Evolutionary conservation across 2,329 filamentous ascomycete species (phyloP).

Genomic region (Thelonectria blattea): DNA sequence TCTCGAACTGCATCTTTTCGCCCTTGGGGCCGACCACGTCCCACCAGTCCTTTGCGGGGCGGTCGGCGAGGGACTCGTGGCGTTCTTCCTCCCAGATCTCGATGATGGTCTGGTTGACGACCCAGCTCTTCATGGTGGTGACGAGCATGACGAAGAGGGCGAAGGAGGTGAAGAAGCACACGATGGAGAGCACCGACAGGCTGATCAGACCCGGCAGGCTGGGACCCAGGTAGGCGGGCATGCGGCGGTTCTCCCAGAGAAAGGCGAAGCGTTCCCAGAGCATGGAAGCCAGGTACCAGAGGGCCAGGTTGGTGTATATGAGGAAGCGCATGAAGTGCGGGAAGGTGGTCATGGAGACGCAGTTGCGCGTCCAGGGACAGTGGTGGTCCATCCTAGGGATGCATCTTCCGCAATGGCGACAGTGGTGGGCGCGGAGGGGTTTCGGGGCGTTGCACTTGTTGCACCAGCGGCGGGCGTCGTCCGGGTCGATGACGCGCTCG

Average conservation of each 20-base stretch:
- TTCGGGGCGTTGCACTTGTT: slow-evolving; percentile 77
- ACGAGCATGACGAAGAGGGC: slow-evolving; percentile 69
- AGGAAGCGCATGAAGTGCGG: slow-evolving; percentile 85
- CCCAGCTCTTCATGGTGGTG: slow-evolving; percentile 66
- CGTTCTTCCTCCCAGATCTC: slow-evolving; percentile 77
- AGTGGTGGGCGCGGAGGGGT: slow-evolving; percentile 81
- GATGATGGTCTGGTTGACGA: slow-evolving; percentile 78
- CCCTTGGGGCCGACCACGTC: slow-evolving; percentile 44
- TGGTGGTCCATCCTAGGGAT: slow-evolving; percentile 86
- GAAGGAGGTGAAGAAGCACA: slow-evolving; percentile 65
- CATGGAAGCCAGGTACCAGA: slow-evolving; percentile 66
- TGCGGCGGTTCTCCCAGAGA: slow-evolving; percentile 68
- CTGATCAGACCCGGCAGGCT: slow-evolving; percentile 62
- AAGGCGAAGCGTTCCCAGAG: slow-evolving; percentile 63
- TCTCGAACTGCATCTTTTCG: slow-evolving; percentile 57
- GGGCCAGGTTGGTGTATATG: slow-evolving; percentile 68
- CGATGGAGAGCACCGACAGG: slow-evolving; percentile 65
- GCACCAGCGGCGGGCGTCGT: slow-evolving; percentile 65
- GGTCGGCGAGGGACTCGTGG: slow-evolving; percentile 62
- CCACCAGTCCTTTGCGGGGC: slow-evolving; percentile 55
- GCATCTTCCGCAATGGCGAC: slow-evolving; percentile 75
- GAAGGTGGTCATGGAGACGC: slow-evolving; percentile 81
- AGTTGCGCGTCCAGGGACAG: slow-evolving; percentile 85
- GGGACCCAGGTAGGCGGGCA: slow-evolving; percentile 79
- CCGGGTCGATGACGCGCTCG: slow-evolving; percentile 43